Evolutionary conservation across 768 basidiomycete genomes (phyloP).

Genomic region (Psilocybe tampanensis): DNA sequence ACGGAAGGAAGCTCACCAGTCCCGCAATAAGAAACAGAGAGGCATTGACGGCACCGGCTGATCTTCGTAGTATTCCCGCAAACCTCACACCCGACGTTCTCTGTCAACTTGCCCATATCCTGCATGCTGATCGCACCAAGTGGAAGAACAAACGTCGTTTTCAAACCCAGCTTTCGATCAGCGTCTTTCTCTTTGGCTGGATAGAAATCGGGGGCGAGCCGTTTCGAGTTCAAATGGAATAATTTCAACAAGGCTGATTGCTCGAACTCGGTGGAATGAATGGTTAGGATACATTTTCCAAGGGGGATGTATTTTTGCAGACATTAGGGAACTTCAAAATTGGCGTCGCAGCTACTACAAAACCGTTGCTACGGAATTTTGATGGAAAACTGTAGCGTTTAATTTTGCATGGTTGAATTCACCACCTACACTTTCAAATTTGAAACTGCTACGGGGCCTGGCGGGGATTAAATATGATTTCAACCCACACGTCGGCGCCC

Average conservation of each 20-base stretch:
- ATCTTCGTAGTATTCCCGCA: slow-evolving; percentile 36
- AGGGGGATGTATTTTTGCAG: not conserved
- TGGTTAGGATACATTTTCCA: not conserved
- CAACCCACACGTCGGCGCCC: too few relatives aligned
- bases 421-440: too few relatives aligned
- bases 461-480: too few relatives aligned
- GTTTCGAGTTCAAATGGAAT: slow-evolving; percentile 32
- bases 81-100: slow-evolving; percentile 36
- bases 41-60: slow-evolving; percentile 37
- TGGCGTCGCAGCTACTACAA: too few relatives aligned
- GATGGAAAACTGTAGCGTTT: too few relatives aligned
- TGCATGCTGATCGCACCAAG: slow-evolving; percentile 35
- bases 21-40: slow-evolving; percentile 37
- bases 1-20: slow-evolving; percentile 24
- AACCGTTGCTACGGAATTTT: too few relatives aligned
- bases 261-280: slow-evolving; percentile 30
- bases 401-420: too few relatives aligned
- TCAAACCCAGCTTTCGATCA: slow-evolving; percentile 23
- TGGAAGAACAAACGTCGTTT: slow-evolving; percentile 37
- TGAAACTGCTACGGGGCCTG: too few relatives aligned
- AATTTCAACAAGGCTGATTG: slow-evolving; percentile 34
- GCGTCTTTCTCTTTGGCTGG: slow-evolving; percentile 14
- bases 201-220: slow-evolving; percentile 26
- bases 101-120: slow-evolving; percentile 39
- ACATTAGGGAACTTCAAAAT: too few relatives aligned